These are phyloP conservation scores for Naganishia antarctica DNA, from an alignment of 768 basidiomycete species.

Conservation along the genomic window DNA sequence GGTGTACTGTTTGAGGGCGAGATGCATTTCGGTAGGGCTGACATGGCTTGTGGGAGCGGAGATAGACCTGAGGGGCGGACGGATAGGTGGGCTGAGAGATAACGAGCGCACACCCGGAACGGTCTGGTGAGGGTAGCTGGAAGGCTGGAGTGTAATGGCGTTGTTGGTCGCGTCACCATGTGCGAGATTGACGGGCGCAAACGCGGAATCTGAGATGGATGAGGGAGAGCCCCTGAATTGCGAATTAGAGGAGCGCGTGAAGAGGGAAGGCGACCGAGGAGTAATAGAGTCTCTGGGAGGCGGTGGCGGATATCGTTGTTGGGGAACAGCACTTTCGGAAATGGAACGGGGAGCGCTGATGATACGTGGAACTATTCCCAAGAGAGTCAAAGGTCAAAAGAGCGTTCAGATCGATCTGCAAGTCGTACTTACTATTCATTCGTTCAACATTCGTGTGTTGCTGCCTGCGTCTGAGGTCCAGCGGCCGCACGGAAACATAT, in stretches of 20 bases:
- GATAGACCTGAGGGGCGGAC: background rate
- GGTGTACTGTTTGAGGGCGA: background rate
- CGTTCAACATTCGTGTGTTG: background rate
- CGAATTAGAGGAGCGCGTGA: background rate
- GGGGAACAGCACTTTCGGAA: background rate
- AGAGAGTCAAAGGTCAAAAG: background rate
- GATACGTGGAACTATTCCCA: background rate
- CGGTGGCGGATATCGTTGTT: background rate
- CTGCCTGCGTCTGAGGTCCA: slow-evolving; percentile 14
- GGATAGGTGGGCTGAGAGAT: background rate
- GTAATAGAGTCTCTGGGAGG: slow-evolving; percentile 1
- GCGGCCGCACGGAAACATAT: background rate
- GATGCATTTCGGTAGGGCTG: background rate
- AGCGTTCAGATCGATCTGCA: too few relatives aligned
- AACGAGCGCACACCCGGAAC: background rate
- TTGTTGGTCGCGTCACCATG: background rate
- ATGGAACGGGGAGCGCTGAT: background rate
- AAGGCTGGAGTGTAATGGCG: background rate
- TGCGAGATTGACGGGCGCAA: background rate
- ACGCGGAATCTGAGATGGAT: background rate
- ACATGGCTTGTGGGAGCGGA: background rate
- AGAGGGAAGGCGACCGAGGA: slow-evolving; percentile 3
- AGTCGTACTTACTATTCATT: background rate
- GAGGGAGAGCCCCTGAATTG: background rate
- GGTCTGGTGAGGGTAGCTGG: background rate